Evolutionary conservation across 2,329 filamentous ascomycete species (phyloP).

Genomic region (Talaromyces sp.): DNA sequence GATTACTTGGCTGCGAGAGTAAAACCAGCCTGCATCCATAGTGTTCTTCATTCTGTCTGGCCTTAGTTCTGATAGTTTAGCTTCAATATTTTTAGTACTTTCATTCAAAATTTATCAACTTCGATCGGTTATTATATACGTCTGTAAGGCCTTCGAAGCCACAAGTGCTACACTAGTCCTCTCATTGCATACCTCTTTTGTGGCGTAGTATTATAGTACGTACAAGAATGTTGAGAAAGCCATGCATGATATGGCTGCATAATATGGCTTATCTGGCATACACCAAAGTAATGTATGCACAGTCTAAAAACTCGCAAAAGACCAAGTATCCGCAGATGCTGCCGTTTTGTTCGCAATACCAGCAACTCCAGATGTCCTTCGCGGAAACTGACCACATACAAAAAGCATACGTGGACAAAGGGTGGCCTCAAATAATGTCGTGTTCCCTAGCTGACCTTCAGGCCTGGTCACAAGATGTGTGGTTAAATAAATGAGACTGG

Average conservation of each 20-base stretch:
- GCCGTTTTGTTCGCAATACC: not conserved
- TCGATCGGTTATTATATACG: not conserved
- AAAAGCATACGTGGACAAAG: not conserved
- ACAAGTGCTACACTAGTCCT: not conserved
- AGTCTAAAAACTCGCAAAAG: not conserved
- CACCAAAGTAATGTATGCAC: not conserved
- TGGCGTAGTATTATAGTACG: not conserved
- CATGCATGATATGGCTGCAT: not conserved
- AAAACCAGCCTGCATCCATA: slow-evolving; percentile 28
- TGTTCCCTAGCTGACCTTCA: not conserved
- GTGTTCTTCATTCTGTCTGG: slow-evolving; percentile 21
- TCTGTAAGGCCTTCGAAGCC: not conserved
- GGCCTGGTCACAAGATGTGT: not conserved
- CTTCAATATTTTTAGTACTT: slow-evolving; percentile 10
- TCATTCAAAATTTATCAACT: not conserved
- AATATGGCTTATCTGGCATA: not conserved
- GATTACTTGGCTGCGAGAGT: slow-evolving; percentile 27
- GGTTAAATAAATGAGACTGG: not conserved
- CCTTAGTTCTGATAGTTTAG: not conserved
- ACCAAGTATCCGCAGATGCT: not conserved
- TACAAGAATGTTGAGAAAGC: not conserved
- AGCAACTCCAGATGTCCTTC: not conserved
- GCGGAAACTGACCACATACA: not conserved
- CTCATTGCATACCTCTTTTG: not conserved
- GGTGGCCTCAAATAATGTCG: not conserved